Percentiles rank a stretch among this genome's conserved stretches.
Evolutionary conservation across 768 basidiomycete genomes (phyloP).

Genomic region (Mycena pura): DNA sequence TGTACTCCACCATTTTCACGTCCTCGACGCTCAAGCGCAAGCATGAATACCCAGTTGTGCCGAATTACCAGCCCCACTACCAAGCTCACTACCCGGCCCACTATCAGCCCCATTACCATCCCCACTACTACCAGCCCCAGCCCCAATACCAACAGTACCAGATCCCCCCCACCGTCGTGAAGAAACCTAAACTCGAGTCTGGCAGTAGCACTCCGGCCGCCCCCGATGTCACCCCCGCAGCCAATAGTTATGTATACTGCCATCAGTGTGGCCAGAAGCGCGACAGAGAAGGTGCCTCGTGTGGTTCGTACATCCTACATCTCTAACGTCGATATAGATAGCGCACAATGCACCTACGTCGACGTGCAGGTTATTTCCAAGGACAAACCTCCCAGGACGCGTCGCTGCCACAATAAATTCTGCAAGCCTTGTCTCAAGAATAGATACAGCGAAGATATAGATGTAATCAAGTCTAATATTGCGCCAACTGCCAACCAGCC

Average conservation of each 20-base stretch:
- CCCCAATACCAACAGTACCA: too few species aligned
- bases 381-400: constrained; percentile 35
- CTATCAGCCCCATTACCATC: too few species aligned
- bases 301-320: constrained; percentile 1
- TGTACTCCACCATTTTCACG: constrained; percentile 25
- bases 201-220: constrained; percentile 21
- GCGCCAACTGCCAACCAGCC: constrained; percentile 13
- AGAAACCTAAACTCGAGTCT: constrained; percentile 28
- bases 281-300: constrained; percentile 43
- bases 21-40: constrained; percentile 57
- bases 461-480: constrained; percentile 43
- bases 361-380: constrained; percentile 28
- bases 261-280: constrained; percentile 77
- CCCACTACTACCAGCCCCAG: too few species aligned
- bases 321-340: constrained; percentile 30
- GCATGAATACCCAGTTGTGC: constrained; percentile 42
- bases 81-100: too few species aligned
- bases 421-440: constrained; percentile 74
- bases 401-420: constrained; percentile 63
- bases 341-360: constrained; percentile 45
- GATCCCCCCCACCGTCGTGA: constrained; percentile 17
- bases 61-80: too few species aligned
- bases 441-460: constrained; percentile 63
- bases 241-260: constrained; percentile 57
- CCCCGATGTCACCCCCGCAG: constrained; percentile 19